Conservation (phyloP, 305 asterid species). For the Fraxinus ornus region DNA sequence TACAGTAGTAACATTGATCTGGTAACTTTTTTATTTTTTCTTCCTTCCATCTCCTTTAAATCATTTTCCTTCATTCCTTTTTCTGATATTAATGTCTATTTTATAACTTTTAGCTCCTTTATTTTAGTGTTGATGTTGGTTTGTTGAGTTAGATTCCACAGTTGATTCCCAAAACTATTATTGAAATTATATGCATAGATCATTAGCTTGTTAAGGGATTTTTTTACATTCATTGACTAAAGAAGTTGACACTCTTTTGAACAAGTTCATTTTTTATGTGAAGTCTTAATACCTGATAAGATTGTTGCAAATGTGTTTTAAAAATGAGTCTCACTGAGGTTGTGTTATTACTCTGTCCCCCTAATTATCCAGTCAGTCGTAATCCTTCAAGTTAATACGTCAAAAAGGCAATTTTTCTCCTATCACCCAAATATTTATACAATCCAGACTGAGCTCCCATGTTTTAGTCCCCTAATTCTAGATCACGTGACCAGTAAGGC, state of each 20-base stretch:
- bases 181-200: neutral
- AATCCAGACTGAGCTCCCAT: neutral
- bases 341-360: neutral
- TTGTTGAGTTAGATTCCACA: conserved; percentile 4
- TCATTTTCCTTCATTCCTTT: neutral
- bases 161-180: neutral
- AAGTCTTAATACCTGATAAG: neutral
- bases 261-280: neutral
- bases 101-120: neutral
- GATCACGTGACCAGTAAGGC: neutral
- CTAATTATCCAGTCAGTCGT: neutral
- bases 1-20: neutral
- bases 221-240: neutral
- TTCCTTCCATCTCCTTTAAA: neutral
- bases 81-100: neutral
- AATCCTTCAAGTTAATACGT: neutral
- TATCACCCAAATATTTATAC: neutral
- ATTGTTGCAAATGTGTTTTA: neutral
- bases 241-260: conserved; percentile 6
- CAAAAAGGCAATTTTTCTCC: neutral
- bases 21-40: neutral
- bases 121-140: neutral
- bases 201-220: neutral
- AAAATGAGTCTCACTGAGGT: neutral
- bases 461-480: neutral